Evolutionary conservation across 441 rosid genomes (phyloP).

Genomic region (Capsella rubella): DNA sequence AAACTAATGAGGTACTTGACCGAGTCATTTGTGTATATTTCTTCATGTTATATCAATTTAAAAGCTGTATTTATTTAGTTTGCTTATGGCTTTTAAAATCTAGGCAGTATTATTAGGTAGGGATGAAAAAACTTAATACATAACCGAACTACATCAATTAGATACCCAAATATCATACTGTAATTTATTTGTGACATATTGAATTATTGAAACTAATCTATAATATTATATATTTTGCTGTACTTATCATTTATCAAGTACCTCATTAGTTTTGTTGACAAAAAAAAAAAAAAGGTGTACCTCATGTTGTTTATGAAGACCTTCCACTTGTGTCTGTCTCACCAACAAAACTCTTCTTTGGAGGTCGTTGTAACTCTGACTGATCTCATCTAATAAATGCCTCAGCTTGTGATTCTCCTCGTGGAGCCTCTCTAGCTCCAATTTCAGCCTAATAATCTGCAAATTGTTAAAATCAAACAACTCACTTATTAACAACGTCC

Average conservation of each 20-base stretch:
- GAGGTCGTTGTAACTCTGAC: conserved; percentile 58
- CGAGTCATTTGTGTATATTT: neutral
- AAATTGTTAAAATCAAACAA: conserved; percentile 5
- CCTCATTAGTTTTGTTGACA: too few relatives aligned
- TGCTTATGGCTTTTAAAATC: neutral
- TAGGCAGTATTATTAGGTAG: conserved; percentile 13
- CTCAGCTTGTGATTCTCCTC: conserved; percentile 74
- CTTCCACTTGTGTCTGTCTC: conserved; percentile 62
- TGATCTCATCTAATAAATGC: conserved; percentile 63
- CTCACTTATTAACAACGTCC: neutral
- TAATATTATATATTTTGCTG: too few relatives aligned
- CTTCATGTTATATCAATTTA: neutral
- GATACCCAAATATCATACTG: neutral
- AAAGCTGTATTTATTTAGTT: conserved; percentile 12
- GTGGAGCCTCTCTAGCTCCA: conserved; percentile 59
- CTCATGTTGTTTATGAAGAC: conserved; percentile 48
- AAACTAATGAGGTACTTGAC: neutral
- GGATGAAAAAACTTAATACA: neutral
- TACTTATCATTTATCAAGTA: too few relatives aligned
- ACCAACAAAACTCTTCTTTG: conserved; percentile 67
- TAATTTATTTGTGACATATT: neutral
- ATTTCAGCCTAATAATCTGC: conserved; percentile 53
- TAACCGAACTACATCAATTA: conserved; percentile 10
- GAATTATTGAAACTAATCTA: too few relatives aligned
- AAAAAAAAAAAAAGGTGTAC: conserved; percentile 30